Conservation (phyloP, 73 alveolate genomes). For the Tetrahymena thermophila region DNA sequence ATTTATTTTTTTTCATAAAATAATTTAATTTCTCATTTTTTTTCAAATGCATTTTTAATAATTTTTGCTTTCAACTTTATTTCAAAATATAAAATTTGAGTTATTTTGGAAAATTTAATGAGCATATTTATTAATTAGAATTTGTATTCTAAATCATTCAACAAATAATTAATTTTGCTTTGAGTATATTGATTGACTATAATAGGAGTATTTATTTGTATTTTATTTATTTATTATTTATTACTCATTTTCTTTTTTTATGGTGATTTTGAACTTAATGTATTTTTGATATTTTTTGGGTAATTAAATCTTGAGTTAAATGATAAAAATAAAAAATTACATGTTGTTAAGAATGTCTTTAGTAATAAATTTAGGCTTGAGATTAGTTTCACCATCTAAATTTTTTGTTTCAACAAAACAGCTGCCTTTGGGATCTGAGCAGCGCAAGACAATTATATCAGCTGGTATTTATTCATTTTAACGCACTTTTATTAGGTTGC, state of each 20-base stretch:
- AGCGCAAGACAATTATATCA: slow-evolving; percentile 61
- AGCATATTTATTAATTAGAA: no score
- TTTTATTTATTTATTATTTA: no score
- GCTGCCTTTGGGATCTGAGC: slow-evolving; percentile 63
- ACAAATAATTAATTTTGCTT: no score
- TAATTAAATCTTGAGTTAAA: not conserved
- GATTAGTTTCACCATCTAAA: slow-evolving; percentile 79
- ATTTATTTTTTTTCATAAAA: no score
- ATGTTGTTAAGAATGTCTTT: not conserved
- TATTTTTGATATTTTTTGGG: not conserved
- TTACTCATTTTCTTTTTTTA: not conserved
- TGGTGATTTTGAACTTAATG: not conserved
- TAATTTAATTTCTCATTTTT: no score
- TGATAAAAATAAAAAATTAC: not conserved
- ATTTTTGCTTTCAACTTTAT: no score
- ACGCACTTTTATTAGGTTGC: slow-evolving; percentile 35
- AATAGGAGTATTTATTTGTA: not conserved
- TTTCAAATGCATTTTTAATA: no score
- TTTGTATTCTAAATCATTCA: no score
- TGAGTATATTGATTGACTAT: no score
- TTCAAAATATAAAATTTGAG: no score
- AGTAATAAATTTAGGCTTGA: slow-evolving; percentile 53
- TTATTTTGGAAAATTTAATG: no score
- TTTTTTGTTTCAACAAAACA: slow-evolving; percentile 80
- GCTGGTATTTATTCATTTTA: slow-evolving; percentile 73